phyloP scores from a whole-genome alignment of 331 rosid genomes.

The Rosa hybrid region DNA sequence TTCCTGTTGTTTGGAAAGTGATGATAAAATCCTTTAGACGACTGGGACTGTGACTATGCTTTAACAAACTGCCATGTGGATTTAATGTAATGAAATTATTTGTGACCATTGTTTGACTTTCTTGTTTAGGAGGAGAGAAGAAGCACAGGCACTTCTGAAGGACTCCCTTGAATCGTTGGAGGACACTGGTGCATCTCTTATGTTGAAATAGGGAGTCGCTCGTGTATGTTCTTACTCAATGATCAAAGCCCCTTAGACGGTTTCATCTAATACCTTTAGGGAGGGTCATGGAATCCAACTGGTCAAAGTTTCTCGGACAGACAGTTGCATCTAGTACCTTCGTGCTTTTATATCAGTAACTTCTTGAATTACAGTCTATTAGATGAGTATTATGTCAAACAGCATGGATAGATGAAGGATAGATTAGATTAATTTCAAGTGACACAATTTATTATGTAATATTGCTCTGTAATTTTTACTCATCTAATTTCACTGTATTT shows the following conservation, averaged over 20 bases:
- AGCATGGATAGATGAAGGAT: neutral
- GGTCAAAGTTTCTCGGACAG: neutral
- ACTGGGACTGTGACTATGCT: neutral
- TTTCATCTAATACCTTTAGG: neutral
- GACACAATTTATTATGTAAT: neutral
- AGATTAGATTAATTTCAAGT: neutral
- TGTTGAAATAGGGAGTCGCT: neutral
- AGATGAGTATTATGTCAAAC: neutral
- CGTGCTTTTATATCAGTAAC: neutral
- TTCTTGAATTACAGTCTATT: too few relatives aligned
- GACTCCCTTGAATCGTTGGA: conserved; percentile 74
- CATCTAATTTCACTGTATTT: neutral
- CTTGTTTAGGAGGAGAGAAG: conserved; percentile 78
- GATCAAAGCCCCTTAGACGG: neutral
- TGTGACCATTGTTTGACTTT: neutral
- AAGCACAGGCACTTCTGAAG: conserved; percentile 72
- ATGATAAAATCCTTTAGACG: neutral
- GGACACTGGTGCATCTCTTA: conserved; percentile 39
- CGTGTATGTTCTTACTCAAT: neutral
- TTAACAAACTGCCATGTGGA: neutral
- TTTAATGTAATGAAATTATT: neutral
- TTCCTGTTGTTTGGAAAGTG: neutral
- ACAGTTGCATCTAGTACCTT: neutral
- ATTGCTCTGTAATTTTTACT: neutral
- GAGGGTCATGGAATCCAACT: neutral